A percentile compares a stretch with the other conserved stretches of the same genome.
phyloP scores from a whole-genome alignment of 2,329 filamentous ascomycete genomes.

The Amphichorda felina region DNA sequence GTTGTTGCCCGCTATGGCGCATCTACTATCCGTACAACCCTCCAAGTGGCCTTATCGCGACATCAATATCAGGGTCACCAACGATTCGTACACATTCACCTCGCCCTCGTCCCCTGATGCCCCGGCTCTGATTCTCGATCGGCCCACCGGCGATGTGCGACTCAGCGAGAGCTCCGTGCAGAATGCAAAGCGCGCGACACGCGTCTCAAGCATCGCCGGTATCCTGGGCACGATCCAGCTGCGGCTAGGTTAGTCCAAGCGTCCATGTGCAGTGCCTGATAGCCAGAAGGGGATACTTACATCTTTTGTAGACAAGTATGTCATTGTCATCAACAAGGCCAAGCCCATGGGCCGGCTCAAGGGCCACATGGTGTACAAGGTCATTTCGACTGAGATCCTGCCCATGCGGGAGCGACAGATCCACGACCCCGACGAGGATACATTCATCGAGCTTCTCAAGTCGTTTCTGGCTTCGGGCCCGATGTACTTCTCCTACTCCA shows the following conservation, averaged over 20 bases:
- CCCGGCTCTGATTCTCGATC: slow-evolving; percentile 77
- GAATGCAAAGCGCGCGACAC: slow-evolving; percentile 57
- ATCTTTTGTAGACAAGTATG: slow-evolving; percentile 64
- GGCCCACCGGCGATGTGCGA: slow-evolving; percentile 82
- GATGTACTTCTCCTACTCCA: slow-evolving; percentile 97
- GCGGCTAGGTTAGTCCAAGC: slow-evolving; percentile 60
- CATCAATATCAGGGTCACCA: slow-evolving; percentile 89
- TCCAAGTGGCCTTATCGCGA: slow-evolving; percentile 67
- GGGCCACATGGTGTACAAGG: slow-evolving; percentile 93
- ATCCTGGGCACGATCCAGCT: slow-evolving; percentile 91
- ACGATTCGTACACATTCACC: slow-evolving; percentile 90
- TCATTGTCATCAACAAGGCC: slow-evolving; percentile 91
- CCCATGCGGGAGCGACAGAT: slow-evolving; percentile 86
- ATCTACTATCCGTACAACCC: slow-evolving; percentile 19
- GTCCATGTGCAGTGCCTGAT: not conserved
- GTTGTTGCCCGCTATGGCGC: slow-evolving; percentile 18
- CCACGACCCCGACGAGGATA: slow-evolving; percentile 88
- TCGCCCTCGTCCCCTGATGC: slow-evolving; percentile 89
- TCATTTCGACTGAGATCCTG: slow-evolving; percentile 82
- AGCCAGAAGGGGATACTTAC: not conserved
- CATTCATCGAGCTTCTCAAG: slow-evolving; percentile 73
- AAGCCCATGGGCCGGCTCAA: slow-evolving; percentile 83
- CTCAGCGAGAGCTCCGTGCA: slow-evolving; percentile 69
- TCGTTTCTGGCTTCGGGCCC: slow-evolving; percentile 70
- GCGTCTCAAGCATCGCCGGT: slow-evolving; percentile 85